Base-by-base conservation (phyloP, 371 early-diverging fungal species). In the Amoeboaphelidium protococcarum region DNA sequence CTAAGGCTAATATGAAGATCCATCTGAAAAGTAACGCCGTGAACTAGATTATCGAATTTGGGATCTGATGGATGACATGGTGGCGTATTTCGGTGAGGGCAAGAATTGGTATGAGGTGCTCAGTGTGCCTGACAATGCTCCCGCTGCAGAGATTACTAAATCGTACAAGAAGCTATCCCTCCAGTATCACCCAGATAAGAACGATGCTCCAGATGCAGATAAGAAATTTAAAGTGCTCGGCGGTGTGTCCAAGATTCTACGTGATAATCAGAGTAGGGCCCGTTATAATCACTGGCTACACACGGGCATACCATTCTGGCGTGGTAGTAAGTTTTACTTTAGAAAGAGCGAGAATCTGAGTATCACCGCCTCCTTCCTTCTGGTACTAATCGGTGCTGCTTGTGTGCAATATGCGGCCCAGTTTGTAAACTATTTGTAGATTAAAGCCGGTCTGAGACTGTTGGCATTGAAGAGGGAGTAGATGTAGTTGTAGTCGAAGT, bases 151-250 rank as follows among this genome's bases (percentile, higher is more conserved):
- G 40, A 49, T 57, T 43, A 43, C 52, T 26, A 53, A 48, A 23
- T 22, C 46, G 6, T 57, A 49, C 41, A 50, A 47, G 45, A 47
- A 23, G 31, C 40, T 48, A 40, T 37, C 47, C 42, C 44, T 41
- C 22, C 24, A 26, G 27, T 47, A 46, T 31, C 50, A 62, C 50
- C 59, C 60, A 23, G 57, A 58, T 45, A 57, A 31, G 37, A 16
- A 6, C 10, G 16, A 6, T 10, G 6, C 37, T 31, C n/a, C n/a
- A n/a, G 37, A 31, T 31, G 37, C 37, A 10, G 37, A 31, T 6
- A 16, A 6, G 16, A 31, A 31, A 16, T 31, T 31, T 31, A 16
- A 6, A 10, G 16, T 31, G 6, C 37, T 31, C 6, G 6, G 10
- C 10, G 6, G 10, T 31, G 37, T 16, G 6, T 6, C 16, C 6